These are phyloP conservation scores for Coemansia sp. DNA, from an alignment of 192 early-diverging fungal genomes.

Conservation along the genomic window DNA sequence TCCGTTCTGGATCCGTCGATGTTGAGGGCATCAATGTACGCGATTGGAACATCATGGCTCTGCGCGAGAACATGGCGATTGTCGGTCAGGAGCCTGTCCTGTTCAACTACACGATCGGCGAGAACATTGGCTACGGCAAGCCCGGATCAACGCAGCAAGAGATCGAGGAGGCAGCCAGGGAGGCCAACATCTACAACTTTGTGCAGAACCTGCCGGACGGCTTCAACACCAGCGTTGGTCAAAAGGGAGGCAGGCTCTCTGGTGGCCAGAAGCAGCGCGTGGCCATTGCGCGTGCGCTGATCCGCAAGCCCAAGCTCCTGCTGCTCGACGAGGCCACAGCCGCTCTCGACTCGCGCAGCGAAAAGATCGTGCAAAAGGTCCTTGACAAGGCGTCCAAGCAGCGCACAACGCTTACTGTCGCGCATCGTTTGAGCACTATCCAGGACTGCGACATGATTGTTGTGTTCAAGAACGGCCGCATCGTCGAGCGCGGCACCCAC, in stretches of 20 bases:
- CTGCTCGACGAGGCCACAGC: constrained; percentile 80
- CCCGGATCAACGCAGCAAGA: constrained; percentile 47
- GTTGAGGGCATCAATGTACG: constrained; percentile 52
- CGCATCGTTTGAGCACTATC: constrained; percentile 56
- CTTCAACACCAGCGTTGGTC: constrained; percentile 65
- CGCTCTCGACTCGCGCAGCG: constrained; percentile 74
- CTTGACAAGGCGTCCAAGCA: constrained; percentile 68
- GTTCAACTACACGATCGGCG: constrained; percentile 61
- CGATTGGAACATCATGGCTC: constrained; percentile 41
- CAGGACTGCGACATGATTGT: constrained; percentile 18
- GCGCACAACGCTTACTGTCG: constrained; percentile 69
- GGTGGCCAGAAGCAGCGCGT: constrained; percentile 56
- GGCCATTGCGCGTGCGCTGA: constrained; percentile 65
- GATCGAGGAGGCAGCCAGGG: constrained; percentile 30
- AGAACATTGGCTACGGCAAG: constrained; percentile 62
- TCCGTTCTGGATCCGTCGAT: constrained; percentile 36
- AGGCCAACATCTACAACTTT: constrained; percentile 63
- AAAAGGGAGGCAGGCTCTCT: constrained; percentile 54
- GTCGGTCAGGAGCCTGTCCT: constrained; percentile 64
- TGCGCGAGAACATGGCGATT: constrained; percentile 56
- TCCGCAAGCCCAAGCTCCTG: constrained; percentile 67
- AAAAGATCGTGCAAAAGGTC: constrained; percentile 75
- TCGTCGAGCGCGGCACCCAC: constrained; percentile 69
- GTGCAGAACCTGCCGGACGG: constrained; percentile 52
- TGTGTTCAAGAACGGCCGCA: constrained; percentile 20